Evolutionary conservation across 2,329 filamentous ascomycete species (phyloP).

Genomic region (Ampelomyces quisqualis): DNA sequence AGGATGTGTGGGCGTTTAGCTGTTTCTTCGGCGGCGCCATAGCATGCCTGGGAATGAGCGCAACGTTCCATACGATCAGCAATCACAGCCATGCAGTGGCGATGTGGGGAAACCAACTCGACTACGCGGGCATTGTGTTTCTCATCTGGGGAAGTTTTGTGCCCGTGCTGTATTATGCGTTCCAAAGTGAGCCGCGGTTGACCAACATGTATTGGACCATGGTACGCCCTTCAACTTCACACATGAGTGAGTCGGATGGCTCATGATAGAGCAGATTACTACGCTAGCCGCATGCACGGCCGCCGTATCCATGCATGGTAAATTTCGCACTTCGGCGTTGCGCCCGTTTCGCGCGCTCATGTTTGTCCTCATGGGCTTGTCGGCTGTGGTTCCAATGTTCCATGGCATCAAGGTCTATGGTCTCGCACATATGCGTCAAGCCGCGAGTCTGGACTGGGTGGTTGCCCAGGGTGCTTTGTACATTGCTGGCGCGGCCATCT

Average conservation of each 20-base stretch:
- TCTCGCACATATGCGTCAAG: slow-evolving; percentile 62
- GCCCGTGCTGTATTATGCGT: slow-evolving; percentile 68
- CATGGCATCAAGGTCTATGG: slow-evolving; percentile 74
- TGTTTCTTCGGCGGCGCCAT: slow-evolving; percentile 47
- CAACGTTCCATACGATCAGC: slow-evolving; percentile 78
- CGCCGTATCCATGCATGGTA: slow-evolving; percentile 73
- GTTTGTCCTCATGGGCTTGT: slow-evolving; percentile 85
- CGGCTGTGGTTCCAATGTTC: slow-evolving; percentile 77
- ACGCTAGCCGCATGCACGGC: slow-evolving; percentile 75
- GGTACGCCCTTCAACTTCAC: slow-evolving; percentile 48
- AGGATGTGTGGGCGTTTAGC: slow-evolving; percentile 42
- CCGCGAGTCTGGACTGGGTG: slow-evolving; percentile 80
- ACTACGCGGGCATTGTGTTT: slow-evolving; percentile 90
- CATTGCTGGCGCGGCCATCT: slow-evolving; percentile 79
- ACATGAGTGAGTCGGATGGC: background rate
- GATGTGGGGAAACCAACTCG: slow-evolving; percentile 85
- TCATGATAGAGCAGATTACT: slow-evolving; percentile 61
- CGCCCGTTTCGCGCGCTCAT: slow-evolving; percentile 82
- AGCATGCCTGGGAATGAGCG: slow-evolving; percentile 51
- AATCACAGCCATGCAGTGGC: slow-evolving; percentile 81
- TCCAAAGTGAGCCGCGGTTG: slow-evolving; percentile 62
- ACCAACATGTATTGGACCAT: slow-evolving; percentile 73
- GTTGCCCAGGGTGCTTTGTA: slow-evolving; percentile 80
- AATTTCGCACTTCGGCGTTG: slow-evolving; percentile 80
- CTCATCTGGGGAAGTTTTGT: slow-evolving; percentile 91